Evolutionary conservation across 2,329 filamentous ascomycete species (phyloP).

Genomic region (Fusarium equiseti): DNA sequence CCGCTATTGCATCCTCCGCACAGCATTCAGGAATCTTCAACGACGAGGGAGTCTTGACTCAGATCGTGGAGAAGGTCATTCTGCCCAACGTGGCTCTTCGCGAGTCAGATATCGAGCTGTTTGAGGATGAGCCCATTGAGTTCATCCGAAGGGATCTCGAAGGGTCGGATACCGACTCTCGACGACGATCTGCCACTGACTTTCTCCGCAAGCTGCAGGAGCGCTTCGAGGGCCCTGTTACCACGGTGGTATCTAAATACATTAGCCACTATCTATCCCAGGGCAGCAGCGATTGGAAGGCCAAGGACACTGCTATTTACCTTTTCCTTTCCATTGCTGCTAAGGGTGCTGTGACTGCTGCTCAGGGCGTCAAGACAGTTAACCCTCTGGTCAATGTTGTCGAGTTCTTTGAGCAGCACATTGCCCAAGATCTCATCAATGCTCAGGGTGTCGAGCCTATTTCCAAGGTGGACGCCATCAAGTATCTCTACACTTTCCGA

Average conservation of each 20-base stretch:
- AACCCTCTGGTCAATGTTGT: constrained; percentile 91
- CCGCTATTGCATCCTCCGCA: constrained; percentile 82
- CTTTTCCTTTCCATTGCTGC: constrained; percentile 94
- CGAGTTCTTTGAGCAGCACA: constrained; percentile 93
- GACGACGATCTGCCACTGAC: constrained; percentile 91
- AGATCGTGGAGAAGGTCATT: constrained; percentile 96
- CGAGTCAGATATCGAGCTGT: constrained; percentile 94
- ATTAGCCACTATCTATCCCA: constrained; percentile 88
- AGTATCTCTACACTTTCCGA: constrained; percentile 96
- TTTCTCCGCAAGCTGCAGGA: constrained; percentile 91
- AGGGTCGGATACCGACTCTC: constrained; percentile 94
- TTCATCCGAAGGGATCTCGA: constrained; percentile 96
- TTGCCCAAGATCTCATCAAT: constrained; percentile 88
- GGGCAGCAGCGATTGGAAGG: constrained; percentile 88
- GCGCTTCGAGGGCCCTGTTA: constrained; percentile 88
- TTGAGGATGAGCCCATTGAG: constrained; percentile 98
- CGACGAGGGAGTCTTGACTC: constrained; percentile 79
- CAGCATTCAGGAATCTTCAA: constrained; percentile 89
- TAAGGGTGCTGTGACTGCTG: constrained; percentile 87
- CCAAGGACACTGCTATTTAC: constrained; percentile 98
- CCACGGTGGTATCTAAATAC: constrained; percentile 87
- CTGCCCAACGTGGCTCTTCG: constrained; percentile 91
- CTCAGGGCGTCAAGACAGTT: constrained; percentile 89
- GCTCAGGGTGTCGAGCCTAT: constrained; percentile 80
- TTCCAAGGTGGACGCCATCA: constrained; percentile 96